Conservation (phyloP, 2,329 filamentous ascomycete species). For the Trematosphaeria pertusa region DNA sequence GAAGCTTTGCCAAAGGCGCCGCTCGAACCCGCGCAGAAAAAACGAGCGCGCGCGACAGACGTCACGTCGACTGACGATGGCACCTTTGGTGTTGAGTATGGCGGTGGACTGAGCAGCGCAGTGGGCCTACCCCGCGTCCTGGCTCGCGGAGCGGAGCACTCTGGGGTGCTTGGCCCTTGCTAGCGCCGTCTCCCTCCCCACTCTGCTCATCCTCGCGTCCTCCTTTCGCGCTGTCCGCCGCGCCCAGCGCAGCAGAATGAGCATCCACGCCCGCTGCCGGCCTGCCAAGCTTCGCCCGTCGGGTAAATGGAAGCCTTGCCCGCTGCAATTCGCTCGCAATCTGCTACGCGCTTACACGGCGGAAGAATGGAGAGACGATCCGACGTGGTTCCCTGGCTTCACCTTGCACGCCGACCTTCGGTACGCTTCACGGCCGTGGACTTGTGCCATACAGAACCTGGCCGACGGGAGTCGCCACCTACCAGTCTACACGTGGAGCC, state of each 20-base stretch:
- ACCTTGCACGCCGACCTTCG: not conserved
- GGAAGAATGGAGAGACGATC: conserved; percentile 28
- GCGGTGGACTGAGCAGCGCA: not conserved
- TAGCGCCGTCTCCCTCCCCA: conserved; percentile 12
- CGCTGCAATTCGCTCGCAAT: conserved; percentile 33
- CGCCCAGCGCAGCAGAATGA: no score
- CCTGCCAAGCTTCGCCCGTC: conserved; percentile 23
- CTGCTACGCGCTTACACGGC: conserved; percentile 11
- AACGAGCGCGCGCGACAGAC: conserved; percentile 2
- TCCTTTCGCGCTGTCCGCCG: no score
- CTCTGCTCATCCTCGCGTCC: conserved; percentile 8
- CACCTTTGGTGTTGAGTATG: no score
- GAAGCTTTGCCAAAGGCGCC: conserved; percentile 36
- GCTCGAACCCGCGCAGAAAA: conserved; percentile 1
- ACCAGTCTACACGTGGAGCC: not conserved
- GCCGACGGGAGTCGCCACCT: conserved; percentile 14
- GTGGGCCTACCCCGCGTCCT: conserved; percentile 14
- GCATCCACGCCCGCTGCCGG: conserved; percentile 18
- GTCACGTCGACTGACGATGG: no score
- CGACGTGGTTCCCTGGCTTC: conserved; percentile 3
- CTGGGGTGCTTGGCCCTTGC: conserved; percentile 18
- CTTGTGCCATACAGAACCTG: conserved; percentile 7
- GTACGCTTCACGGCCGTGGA: not conserved
- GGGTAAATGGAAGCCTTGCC: conserved; percentile 41
- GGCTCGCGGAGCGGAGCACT: conserved; percentile 22